These are phyloP conservation scores for Coniella lustricola DNA, from an alignment of 2,329 filamentous ascomycete genomes.

Conservation along the genomic window DNA sequence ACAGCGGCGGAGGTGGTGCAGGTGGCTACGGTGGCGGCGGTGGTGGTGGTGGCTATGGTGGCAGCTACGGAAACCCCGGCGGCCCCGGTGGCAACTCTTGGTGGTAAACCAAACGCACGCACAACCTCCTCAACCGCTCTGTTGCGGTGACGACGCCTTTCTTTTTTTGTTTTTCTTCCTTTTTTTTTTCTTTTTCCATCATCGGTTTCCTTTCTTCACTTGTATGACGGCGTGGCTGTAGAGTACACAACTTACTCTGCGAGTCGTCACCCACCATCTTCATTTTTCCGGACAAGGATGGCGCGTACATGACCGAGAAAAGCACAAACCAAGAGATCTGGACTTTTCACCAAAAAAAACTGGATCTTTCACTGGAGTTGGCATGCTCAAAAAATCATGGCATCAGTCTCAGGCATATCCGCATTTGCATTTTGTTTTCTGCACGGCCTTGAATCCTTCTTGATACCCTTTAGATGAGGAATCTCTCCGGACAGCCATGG, in stretches of 20 bases:
- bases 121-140: neutral
- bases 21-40: conserved; percentile 34
- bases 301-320: conserved; percentile 32
- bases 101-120: conserved; percentile 44
- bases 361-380: conserved; percentile 24
- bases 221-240: conserved; percentile 19
- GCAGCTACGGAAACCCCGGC: conserved; percentile 64
- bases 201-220: too few species aligned
- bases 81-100: conserved; percentile 59
- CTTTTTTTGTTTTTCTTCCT: conserved; percentile 18
- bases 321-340: conserved; percentile 19
- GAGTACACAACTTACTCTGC: conserved; percentile 33
- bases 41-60: conserved; percentile 41
- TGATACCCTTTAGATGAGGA: conserved; percentile 34
- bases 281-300: conserved; percentile 25
- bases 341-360: conserved; percentile 16
- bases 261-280: conserved; percentile 18
- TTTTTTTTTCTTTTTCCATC: conserved; percentile 18
- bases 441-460: conserved; percentile 27
- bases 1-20: conserved; percentile 31
- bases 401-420: conserved; percentile 29
- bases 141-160: neutral
- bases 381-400: conserved; percentile 29
- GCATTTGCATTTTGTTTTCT: conserved; percentile 31
- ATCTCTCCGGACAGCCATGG: conserved; percentile 22